These are phyloP conservation scores for Botrytis porri DNA, from an alignment of 2,329 filamentous ascomycete genomes.

Conservation along the genomic window DNA sequence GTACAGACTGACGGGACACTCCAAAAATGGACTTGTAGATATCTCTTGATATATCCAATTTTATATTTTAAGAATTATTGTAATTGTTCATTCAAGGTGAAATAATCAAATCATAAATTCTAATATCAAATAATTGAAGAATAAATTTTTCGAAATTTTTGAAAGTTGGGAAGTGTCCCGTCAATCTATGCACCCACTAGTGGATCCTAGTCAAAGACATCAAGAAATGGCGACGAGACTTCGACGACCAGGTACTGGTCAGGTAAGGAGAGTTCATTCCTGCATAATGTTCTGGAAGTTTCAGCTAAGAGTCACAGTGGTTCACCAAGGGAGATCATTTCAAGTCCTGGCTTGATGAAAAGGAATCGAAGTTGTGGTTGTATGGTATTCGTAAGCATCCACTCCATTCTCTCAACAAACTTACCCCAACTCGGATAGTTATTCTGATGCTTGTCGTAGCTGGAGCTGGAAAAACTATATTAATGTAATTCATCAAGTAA, in stretches of 20 bases:
- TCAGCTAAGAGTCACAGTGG: not conserved
- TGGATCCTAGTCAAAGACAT: not conserved
- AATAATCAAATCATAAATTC: too few species aligned
- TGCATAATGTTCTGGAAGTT: not conserved
- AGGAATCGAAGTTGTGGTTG: not conserved
- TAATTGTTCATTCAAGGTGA: too few species aligned
- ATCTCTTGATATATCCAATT: too few species aligned
- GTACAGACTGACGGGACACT: too few species aligned
- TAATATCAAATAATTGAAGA: too few species aligned
- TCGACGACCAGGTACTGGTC: not conserved
- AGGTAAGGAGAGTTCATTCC: not conserved
- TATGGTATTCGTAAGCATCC: not conserved
- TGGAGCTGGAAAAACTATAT: not conserved
- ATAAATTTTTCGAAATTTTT: too few species aligned
- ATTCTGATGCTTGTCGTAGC: not conserved
- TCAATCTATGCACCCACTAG: too few species aligned
- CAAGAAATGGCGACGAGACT: not conserved
- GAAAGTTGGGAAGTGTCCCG: too few species aligned
- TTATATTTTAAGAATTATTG: too few species aligned
- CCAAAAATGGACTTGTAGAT: too few species aligned
- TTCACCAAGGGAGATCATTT: not conserved
- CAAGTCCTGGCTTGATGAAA: not conserved
- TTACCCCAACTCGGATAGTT: not conserved
- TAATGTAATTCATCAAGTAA: not conserved
- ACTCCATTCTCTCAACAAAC: not conserved